Base-by-base conservation (phyloP, 108 stramenopile genomes). In the Nitzschia palea region DNA sequence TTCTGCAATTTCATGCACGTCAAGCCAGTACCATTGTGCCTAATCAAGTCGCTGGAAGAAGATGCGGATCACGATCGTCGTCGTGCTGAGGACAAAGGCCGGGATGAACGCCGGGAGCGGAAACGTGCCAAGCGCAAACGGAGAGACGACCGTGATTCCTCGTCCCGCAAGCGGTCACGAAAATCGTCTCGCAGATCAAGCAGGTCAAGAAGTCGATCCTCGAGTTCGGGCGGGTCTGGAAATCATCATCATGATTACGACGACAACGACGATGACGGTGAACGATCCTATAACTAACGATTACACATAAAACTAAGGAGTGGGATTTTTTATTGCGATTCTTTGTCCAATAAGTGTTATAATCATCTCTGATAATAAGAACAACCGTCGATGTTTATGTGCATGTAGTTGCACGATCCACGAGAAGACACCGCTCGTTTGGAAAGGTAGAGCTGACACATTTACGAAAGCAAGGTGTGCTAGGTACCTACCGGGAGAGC, bases 1-100 rank as follows among this genome's bases (percentile, higher is more conserved):
- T 95, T 93, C 63, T 99, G 99, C 79, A 99, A 98, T 82, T 98
- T 98, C 71, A 91, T 98, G 93, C 99, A 99, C 77, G 81, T 84
- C 71, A 91, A 91, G 55, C 90, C 87, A 5, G 86, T 95, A 5
- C 94, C 94, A 10, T 52, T 78, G 35, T 76, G 74, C 34, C 65
- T 95, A 58, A 74, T 95, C 50, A 78, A 86, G 43, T 82, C 79
- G 32, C 55, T 95, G 65, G 88, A 88, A 70, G 84, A 85, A 18
- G 94, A 95, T 63, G 78, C 77, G 3, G 86, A 87, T 55, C 76
- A 69, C 28, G 90, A 85, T 52, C 77, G 77, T 5, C 42, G 65
- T 18, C 69, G 70, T 12, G 53, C 51, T 1, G 52, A 62, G 20
- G 70, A 75, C 8, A 59, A 60, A 27, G 58, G 65, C 28, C 42